phyloP scores from a whole-genome alignment of 2,329 filamentous ascomycete species.

The Bisporella sp. region DNA sequence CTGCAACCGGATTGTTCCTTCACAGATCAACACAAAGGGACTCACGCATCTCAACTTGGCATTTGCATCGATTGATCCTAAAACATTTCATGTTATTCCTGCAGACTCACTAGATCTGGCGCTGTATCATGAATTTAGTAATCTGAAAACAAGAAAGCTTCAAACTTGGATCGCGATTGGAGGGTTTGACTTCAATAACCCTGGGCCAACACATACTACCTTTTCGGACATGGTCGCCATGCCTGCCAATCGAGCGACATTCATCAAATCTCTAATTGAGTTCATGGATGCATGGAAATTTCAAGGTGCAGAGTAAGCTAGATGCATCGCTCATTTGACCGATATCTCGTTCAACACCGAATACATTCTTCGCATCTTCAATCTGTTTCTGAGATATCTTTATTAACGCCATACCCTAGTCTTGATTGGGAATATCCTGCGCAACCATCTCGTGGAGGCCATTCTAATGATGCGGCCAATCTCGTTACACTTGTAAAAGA shows the following conservation, averaged over 20 bases:
- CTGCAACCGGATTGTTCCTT: slow-evolving; percentile 28
- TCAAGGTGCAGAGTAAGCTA: slow-evolving; percentile 31
- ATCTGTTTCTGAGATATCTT: too few species aligned
- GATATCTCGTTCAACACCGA: too few species aligned
- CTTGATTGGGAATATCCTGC: slow-evolving; percentile 41
- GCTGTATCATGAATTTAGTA: slow-evolving; percentile 22
- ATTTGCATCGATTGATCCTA: slow-evolving; percentile 35
- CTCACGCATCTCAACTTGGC: slow-evolving; percentile 32
- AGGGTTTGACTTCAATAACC: slow-evolving; percentile 29
- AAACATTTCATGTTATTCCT: slow-evolving; percentile 23
- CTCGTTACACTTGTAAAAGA: slow-evolving; percentile 23
- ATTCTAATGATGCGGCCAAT: slow-evolving; percentile 25
- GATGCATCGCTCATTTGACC: background rate
- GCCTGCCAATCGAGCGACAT: slow-evolving; percentile 24
- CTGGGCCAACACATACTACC: slow-evolving; percentile 21
- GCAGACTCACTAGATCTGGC: slow-evolving; percentile 14
- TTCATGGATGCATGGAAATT: slow-evolving; percentile 33
- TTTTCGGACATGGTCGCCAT: slow-evolving; percentile 25
- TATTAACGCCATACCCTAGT: background rate
- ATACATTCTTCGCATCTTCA: too few species aligned
- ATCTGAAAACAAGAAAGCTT: slow-evolving; percentile 27
- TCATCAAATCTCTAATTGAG: slow-evolving; percentile 29
- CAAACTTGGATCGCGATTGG: slow-evolving; percentile 32
- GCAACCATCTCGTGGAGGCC: slow-evolving; percentile 29
- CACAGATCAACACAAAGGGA: slow-evolving; percentile 26